phyloP scores from a whole-genome alignment of 2,329 filamentous ascomycete genomes.

The Thyridium curvatum region DNA sequence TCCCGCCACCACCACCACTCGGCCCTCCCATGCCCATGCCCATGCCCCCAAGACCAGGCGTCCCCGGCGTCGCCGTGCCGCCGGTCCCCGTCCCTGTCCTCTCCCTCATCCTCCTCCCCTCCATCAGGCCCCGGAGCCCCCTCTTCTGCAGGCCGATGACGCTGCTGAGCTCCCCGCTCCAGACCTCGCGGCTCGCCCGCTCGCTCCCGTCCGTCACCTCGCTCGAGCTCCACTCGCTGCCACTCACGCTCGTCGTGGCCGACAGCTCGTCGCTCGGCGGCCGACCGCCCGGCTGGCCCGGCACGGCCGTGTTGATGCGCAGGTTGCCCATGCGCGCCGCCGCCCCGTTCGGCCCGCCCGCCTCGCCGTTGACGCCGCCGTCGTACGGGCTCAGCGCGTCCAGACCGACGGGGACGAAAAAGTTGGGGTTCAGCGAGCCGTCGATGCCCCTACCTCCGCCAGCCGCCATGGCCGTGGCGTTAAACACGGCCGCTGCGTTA shows the following conservation, averaged over 20 bases:
- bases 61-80: conserved; percentile 5
- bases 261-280: conserved; percentile 43
- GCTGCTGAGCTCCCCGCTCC: conserved; percentile 75
- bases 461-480: conserved; percentile 95
- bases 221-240: conserved; percentile 52
- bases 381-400: conserved; percentile 27
- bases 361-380: conserved; percentile 16
- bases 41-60: too few species aligned
- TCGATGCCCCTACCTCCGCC: conserved; percentile 83
- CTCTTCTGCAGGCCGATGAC: conserved; percentile 95
- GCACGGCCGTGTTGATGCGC: conserved; percentile 41
- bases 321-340: conserved; percentile 30
- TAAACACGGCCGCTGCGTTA: conserved; percentile 95
- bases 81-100: conserved; percentile 40
- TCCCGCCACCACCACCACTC: too few species aligned
- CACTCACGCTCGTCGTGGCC: conserved; percentile 43
- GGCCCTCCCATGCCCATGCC: too few species aligned
- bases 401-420: conserved; percentile 43
- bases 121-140: conserved; percentile 87
- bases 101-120: conserved; percentile 80
- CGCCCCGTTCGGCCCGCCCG: conserved; percentile 23
- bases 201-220: conserved; percentile 40
- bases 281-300: conserved; percentile 18
- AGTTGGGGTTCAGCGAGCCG: conserved; percentile 57
- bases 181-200: conserved; percentile 55